Percentiles rank a stretch among this genome's conserved stretches.
phyloP scores from a whole-genome alignment of 495 filamentous ascomycete genomes.

The Tetracladium marchalianum region DNA sequence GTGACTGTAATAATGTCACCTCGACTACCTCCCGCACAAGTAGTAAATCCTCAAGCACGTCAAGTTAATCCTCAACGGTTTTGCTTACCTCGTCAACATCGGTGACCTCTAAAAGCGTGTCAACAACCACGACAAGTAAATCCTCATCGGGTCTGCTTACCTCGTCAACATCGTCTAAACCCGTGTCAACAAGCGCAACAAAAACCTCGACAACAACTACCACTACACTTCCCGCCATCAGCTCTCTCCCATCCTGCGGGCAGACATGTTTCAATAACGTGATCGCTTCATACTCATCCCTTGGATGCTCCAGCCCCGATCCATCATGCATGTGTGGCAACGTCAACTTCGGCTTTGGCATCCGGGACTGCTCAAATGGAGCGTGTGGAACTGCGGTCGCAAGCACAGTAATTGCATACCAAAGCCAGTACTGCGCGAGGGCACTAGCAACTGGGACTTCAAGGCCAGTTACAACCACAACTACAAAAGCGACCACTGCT shows the following conservation, averaged over 20 bases:
- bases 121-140: no score
- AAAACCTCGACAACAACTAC: neutral
- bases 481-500: neutral
- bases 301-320: constrained; percentile 52
- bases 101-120: no score
- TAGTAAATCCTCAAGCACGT: no score
- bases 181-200: no score
- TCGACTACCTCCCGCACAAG: no score
- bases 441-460: neutral
- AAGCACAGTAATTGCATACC: constrained; percentile 8
- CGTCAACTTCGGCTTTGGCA: constrained; percentile 56
- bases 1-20: no score
- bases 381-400: constrained; percentile 38
- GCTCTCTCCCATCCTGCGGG: constrained; percentile 35
- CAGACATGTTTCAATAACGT: constrained; percentile 64
- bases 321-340: constrained; percentile 59
- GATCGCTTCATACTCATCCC: constrained; percentile 43
- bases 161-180: no score
- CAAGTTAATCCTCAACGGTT: no score
- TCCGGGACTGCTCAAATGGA: constrained; percentile 65
- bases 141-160: no score
- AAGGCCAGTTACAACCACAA: neutral
- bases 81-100: no score
- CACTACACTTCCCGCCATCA: neutral
- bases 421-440: constrained; percentile 8